Conservation (phyloP, 2,329 filamentous ascomycete species). For the Biscogniauxia marginata region DNA sequence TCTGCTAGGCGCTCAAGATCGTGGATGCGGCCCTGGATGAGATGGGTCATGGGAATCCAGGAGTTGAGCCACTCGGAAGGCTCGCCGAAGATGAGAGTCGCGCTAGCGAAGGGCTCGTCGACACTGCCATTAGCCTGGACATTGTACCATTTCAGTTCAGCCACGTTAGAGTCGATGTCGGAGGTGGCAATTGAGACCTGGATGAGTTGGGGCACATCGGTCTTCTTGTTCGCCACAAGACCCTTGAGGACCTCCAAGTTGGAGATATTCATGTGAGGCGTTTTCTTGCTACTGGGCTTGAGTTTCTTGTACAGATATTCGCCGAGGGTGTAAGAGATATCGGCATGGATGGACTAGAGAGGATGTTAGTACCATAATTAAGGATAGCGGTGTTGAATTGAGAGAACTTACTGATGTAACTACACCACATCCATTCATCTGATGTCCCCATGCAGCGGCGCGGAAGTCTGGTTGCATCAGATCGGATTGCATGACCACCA, state of each 20-base stretch:
- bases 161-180: slow-evolving; percentile 44
- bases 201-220: slow-evolving; percentile 31
- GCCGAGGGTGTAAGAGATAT: slow-evolving; percentile 63
- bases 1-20: slow-evolving; percentile 48
- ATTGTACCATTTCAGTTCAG: slow-evolving; percentile 42
- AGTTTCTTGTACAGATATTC: slow-evolving; percentile 57
- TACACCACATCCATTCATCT: slow-evolving; percentile 42
- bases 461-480: slow-evolving; percentile 39
- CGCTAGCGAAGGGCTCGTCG: slow-evolving; percentile 44
- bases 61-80: slow-evolving; percentile 50
- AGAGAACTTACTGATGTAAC: slow-evolving; percentile 44
- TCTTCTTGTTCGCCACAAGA: slow-evolving; percentile 33
- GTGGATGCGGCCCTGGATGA: slow-evolving; percentile 51
- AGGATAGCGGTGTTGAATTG: neutral
- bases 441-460: slow-evolving; percentile 40
- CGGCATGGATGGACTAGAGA: slow-evolving; percentile 51
- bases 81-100: slow-evolving; percentile 51
- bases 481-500: slow-evolving; percentile 38
- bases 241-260: slow-evolving; percentile 38
- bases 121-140: slow-evolving; percentile 35
- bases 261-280: slow-evolving; percentile 33
- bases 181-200: slow-evolving; percentile 32
- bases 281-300: slow-evolving; percentile 42
- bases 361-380: slow-evolving; percentile 7
- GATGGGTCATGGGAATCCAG: slow-evolving; percentile 56